phyloP scores from a whole-genome alignment of 805 yeast species.

The Myxozyma monticola region DNA sequence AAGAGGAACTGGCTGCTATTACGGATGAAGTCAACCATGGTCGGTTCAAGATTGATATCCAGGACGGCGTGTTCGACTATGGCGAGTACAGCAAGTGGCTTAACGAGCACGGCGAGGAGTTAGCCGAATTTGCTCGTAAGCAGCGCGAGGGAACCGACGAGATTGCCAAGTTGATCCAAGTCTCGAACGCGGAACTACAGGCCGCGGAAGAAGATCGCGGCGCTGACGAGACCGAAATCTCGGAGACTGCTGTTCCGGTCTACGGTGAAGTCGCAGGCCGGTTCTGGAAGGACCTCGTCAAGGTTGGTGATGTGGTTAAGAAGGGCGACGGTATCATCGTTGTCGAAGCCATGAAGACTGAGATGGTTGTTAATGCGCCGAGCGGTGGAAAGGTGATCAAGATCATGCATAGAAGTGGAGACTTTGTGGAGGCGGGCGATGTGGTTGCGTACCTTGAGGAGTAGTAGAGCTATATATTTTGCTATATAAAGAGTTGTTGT shows the following conservation, averaged over 20 bases:
- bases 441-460: constrained; percentile 70
- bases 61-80: constrained; percentile 80
- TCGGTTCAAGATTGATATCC: constrained; percentile 68
- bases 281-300: constrained; percentile 85
- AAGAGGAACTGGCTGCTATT: constrained; percentile 71
- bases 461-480: neutral
- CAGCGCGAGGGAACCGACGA: constrained; percentile 87
- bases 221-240: constrained; percentile 53
- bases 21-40: constrained; percentile 80
- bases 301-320: constrained; percentile 71
- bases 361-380: constrained; percentile 82
- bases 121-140: constrained; percentile 61
- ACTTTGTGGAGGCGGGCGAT: constrained; percentile 97
- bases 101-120: constrained; percentile 67
- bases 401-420: constrained; percentile 80
- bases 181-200: constrained; percentile 72
- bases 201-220: constrained; percentile 47
- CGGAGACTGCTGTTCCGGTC: constrained; percentile 78
- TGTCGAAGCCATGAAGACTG: constrained; percentile 98
- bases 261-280: constrained; percentile 97
- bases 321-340: constrained; percentile 80
- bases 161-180: constrained; percentile 78
- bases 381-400: constrained; percentile 65
- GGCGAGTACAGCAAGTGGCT: constrained; percentile 77
- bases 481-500: neutral